phyloP scores from a whole-genome alignment of 169 alveolate species.

The Cryptosporidium canis region DNA sequence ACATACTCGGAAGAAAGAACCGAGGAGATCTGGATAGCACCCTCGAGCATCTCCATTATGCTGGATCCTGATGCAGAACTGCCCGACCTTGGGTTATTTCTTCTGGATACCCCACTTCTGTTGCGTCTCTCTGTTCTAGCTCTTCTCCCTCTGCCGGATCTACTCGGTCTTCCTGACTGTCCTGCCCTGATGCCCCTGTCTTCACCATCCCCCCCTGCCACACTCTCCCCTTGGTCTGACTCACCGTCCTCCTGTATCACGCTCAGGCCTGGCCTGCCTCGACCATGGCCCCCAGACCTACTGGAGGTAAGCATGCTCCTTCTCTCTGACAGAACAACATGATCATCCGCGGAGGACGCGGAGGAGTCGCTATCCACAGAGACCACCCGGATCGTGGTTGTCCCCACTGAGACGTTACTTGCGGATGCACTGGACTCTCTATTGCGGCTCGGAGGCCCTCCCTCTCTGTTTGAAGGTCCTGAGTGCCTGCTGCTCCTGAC shows the following conservation, averaged over 20 bases:
- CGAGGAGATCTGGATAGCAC: constrained; percentile 11
- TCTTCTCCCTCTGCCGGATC: neutral
- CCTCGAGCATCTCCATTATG: constrained; percentile 25
- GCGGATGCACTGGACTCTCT: neutral
- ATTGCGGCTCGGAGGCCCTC: neutral
- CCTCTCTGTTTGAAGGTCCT: neutral
- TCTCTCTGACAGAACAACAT: neutral
- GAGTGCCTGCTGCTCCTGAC: neutral
- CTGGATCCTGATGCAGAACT: neutral
- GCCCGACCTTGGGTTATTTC: neutral
- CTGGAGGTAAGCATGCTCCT: neutral
- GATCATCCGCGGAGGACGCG: neutral
- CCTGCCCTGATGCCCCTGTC: neutral
- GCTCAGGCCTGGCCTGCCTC: neutral
- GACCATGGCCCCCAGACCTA: neutral
- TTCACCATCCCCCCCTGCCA: neutral
- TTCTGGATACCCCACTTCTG: neutral
- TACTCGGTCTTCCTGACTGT: neutral
- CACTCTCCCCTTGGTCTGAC: neutral
- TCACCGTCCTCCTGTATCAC: neutral
- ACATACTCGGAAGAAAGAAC: constrained; percentile 39
- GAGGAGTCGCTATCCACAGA: constrained; percentile 19
- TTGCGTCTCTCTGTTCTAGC: neutral
- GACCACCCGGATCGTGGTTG: constrained; percentile 15
- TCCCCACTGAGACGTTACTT: neutral